Conservation (phyloP, 1,284 basidiomycete genomes). For the Caloboletus firmus region DNA sequence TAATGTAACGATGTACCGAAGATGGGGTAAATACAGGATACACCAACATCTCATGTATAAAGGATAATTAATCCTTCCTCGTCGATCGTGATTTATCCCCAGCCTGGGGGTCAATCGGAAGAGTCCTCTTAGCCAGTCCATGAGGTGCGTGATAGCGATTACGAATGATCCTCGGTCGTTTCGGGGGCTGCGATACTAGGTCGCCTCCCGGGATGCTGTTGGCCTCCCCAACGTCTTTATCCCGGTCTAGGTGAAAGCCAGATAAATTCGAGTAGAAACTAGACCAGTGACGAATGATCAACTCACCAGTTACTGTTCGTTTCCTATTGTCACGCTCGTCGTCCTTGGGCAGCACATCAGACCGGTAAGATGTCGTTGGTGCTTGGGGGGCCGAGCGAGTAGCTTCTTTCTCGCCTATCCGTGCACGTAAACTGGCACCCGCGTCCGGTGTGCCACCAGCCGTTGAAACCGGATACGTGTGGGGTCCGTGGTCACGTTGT, state of each 20-base stretch:
- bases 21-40: constrained; percentile 9
- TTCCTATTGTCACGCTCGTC: constrained; percentile 70
- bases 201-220: constrained; percentile 21
- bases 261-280: neutral
- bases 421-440: constrained; percentile 55
- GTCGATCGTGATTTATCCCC: constrained; percentile 51
- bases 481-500: constrained; percentile 34
- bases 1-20: constrained; percentile 27
- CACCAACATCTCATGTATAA: constrained; percentile 9
- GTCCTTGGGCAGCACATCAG: constrained; percentile 44
- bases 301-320: constrained; percentile 64
- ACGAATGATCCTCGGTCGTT: constrained; percentile 49
- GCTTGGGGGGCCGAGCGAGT: constrained; percentile 41
- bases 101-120: constrained; percentile 60
- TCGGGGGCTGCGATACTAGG: constrained; percentile 34
- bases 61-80: constrained; percentile 46
- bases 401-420: constrained; percentile 62
- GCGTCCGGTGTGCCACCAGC: constrained; percentile 22
- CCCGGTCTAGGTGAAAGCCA: constrained; percentile 31
- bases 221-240: constrained; percentile 36
- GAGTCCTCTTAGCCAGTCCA: constrained; percentile 54
- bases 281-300: neutral
- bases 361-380: constrained; percentile 42
- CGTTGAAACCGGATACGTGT: constrained; percentile 26
- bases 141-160: constrained; percentile 41